phyloP scores from a whole-genome alignment of 179 eudicot species.

The Beta lomatogona region DNA sequence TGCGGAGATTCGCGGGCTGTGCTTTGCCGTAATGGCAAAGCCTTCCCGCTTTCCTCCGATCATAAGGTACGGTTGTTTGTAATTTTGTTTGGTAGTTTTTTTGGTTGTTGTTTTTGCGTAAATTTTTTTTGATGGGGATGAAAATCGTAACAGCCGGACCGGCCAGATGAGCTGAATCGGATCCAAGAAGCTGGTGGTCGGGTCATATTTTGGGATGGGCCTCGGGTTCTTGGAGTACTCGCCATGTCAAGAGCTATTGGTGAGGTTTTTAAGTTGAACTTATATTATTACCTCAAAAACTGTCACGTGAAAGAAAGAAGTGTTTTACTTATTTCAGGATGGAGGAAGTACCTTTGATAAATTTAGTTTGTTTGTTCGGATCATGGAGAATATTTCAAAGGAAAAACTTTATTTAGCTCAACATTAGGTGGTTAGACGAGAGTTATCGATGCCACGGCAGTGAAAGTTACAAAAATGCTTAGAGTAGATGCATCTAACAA shows the following conservation, averaged over 20 bases:
- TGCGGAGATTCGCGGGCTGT: slow-evolving; percentile 95
- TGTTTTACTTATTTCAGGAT: too few species aligned
- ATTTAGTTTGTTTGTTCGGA: too few species aligned
- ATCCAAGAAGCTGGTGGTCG: slow-evolving; percentile 79
- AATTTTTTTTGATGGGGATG: background rate
- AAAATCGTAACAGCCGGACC: slow-evolving; percentile 64
- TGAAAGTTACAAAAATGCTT: too few species aligned
- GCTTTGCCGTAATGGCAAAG: slow-evolving; percentile 67
- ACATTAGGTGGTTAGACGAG: too few species aligned
- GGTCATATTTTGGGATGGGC: slow-evolving; percentile 75
- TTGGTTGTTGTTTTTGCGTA: background rate
- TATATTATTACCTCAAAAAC: too few species aligned
- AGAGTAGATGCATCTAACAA: too few species aligned
- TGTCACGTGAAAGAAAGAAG: too few species aligned
- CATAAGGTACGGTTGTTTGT: slow-evolving; percentile 53
- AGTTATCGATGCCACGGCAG: too few species aligned
- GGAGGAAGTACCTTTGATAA: too few species aligned
- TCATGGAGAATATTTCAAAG: too few species aligned
- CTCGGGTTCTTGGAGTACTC: slow-evolving; percentile 75
- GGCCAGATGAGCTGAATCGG: slow-evolving; percentile 80
- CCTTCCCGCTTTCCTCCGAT: slow-evolving; percentile 70
- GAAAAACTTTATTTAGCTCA: too few species aligned
- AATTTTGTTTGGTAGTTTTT: background rate
- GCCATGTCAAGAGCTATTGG: slow-evolving; percentile 93
- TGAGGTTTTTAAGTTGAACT: slow-evolving; percentile 9